A percentile compares a stretch with the other conserved stretches of the same genome.
Conservation (phyloP, 2,329 filamentous ascomycete species). For the Fusarium dlaminii region DNA sequence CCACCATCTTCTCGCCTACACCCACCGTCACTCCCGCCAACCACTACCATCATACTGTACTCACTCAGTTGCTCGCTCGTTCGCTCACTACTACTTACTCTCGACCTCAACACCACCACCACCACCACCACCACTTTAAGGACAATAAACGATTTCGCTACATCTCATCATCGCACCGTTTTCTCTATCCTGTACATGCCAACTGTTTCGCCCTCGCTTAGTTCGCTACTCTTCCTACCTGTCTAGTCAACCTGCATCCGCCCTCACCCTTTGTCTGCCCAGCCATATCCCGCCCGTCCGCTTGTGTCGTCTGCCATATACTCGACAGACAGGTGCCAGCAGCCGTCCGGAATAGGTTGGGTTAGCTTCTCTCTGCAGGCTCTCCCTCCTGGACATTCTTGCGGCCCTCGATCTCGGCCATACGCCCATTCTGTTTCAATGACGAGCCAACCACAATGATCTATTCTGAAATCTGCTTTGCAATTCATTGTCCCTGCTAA, state of each 20-base stretch:
- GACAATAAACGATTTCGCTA: slow-evolving; percentile 24
- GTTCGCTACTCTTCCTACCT: background rate
- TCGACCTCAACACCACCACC: slow-evolving; percentile 36
- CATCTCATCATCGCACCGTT: slow-evolving; percentile 19
- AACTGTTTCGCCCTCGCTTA: slow-evolving; percentile 3
- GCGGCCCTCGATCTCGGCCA: slow-evolving; percentile 32
- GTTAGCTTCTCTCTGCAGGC: slow-evolving; percentile 34
- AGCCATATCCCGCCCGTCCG: slow-evolving; percentile 39
- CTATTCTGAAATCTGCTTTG: slow-evolving; percentile 40
- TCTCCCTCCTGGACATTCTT: slow-evolving; percentile 24
- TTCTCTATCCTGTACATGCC: slow-evolving; percentile 1
- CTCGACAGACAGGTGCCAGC: slow-evolving; percentile 37
- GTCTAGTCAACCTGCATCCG: slow-evolving; percentile 8
- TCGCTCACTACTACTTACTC: slow-evolving; percentile 14
- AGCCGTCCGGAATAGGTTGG: slow-evolving; percentile 45
- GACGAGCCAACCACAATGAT: slow-evolving; percentile 51
- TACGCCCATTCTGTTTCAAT: slow-evolving; percentile 41
- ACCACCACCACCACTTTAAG: slow-evolving; percentile 30
- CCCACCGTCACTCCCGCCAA: slow-evolving; percentile 38
- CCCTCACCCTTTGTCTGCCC: slow-evolving; percentile 28
- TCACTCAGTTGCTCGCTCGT: slow-evolving; percentile 12
- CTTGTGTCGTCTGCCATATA: slow-evolving; percentile 36
- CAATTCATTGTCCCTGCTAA: slow-evolving; percentile 44
- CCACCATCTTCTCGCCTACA: slow-evolving; percentile 31
- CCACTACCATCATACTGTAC: slow-evolving; percentile 31